Evolutionary conservation across 202 grass and related monocot genomes (phyloP), one percentile per base, ranked within the genome.

Genomic region (Hordeum pubiflorum): DNA sequence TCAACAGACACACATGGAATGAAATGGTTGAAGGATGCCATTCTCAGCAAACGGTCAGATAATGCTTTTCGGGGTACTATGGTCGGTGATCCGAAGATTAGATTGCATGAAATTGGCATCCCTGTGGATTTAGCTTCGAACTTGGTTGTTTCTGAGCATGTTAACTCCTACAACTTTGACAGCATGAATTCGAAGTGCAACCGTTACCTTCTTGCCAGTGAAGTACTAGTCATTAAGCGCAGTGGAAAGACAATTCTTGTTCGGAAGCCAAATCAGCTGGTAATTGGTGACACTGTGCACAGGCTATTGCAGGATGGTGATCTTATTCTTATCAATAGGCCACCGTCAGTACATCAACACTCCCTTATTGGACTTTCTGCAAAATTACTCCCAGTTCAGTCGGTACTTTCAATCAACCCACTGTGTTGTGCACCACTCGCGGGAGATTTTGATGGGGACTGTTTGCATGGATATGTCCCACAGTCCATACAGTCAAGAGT

Each of bases 361-460:
- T 97, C 95, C 14, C 58, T 97, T 26, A 93, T 97, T 82, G 92
- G 88, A 50, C 85, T 97, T 9, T 91, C 86, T 29, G 74, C 89
- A 66, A 91, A 87, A 64, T 80, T 94, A 79, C 74, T 97, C 24
- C 86, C 89, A 60, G 80, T 83, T 61, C 83, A 87, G 11, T 84
- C 74, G 75, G 92, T 86, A 1, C 76, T 89, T 40, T 89, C 91
- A 34, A 97, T 97, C 68, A 97, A 94, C 43, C 95, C 95, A 9
- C 41, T 94, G 40, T 92, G 91, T 14, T 97, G 95, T 83, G 33
- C 76, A 22, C 95, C 95, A 66, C 76, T 97, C 48, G 33, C 82
- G 61, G 95, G 95, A 60, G 95, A 97, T 85, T 97, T 97, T 58
- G 95, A 97, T 83, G 95, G 95, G 32, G 95, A 97, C 20, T 94